Percentiles rank a stretch among this genome's conserved stretches.
Evolutionary conservation across 2,329 filamentous ascomycete species (phyloP).

Genomic region (Aspergillus felis): DNA sequence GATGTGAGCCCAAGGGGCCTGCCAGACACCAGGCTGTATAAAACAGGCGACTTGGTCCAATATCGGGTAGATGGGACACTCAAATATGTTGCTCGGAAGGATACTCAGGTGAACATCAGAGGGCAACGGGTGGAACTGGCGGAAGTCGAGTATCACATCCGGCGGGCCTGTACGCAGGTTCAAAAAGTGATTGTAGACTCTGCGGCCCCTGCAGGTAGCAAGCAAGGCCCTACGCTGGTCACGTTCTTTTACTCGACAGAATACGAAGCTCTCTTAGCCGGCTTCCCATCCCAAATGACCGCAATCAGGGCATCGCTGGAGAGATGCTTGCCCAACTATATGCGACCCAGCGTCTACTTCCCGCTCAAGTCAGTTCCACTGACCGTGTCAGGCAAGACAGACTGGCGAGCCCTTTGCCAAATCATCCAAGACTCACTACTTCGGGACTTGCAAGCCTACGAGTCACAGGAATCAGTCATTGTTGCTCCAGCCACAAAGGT

Average conservation of each 20-base stretch:
- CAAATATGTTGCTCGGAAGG: slow-evolving; percentile 8
- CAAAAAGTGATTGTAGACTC: neutral
- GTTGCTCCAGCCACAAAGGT: no score
- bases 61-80: slow-evolving; percentile 8
- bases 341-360: slow-evolving; percentile 6
- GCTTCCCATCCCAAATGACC: neutral
- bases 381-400: neutral
- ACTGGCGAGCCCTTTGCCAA: neutral
- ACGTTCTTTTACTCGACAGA: slow-evolving; percentile 17
- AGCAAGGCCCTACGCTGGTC: slow-evolving; percentile 28
- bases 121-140: slow-evolving; percentile 14
- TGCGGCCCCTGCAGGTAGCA: slow-evolving; percentile 4
- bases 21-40: no score
- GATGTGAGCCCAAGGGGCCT: no score
- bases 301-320: neutral
- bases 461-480: no score
- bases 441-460: neutral
- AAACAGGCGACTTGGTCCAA: slow-evolving; percentile 21
- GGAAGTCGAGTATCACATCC: slow-evolving; percentile 10
- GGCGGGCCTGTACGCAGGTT: neutral
- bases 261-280: neutral
- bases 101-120: slow-evolving; percentile 16
- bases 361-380: neutral
- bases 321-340: neutral
- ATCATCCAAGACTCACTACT: no score